Percentiles rank a stretch among this genome's conserved stretches.
phyloP scores from a whole-genome alignment of 768 basidiomycete species.

The Suillus variegatus region DNA sequence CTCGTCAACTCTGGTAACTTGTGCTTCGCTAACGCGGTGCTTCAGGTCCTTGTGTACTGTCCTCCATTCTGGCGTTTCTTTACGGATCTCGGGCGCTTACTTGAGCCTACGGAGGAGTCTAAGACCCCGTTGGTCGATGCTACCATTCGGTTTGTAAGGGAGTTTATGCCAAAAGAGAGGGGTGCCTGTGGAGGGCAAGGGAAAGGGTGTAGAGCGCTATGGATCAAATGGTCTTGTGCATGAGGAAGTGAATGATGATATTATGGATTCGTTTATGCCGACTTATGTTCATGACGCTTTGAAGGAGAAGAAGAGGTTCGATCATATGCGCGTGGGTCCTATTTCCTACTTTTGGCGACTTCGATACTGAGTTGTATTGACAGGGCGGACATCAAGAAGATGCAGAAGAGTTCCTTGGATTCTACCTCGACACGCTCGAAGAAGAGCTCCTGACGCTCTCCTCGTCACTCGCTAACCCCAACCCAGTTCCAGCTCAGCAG shows the following conservation, averaged over 20 bases:
- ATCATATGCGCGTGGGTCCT: constrained; percentile 79
- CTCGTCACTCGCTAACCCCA: constrained; percentile 44
- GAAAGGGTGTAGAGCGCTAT: constrained; percentile 39
- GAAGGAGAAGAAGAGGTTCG: constrained; percentile 92
- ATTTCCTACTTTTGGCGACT: constrained; percentile 2
- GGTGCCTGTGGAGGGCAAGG: constrained; percentile 31
- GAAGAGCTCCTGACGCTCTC: constrained; percentile 83
- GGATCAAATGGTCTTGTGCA: constrained; percentile 13
- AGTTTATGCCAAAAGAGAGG: constrained; percentile 52
- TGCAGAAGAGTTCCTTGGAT: constrained; percentile 98
- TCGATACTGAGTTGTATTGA: constrained; percentile 10
- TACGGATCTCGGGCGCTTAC: constrained; percentile 60
- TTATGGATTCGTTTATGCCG: constrained; percentile 77
- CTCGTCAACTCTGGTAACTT: constrained; percentile 94
- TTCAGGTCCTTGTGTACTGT: constrained; percentile 89
- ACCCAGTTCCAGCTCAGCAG: constrained; percentile 33
- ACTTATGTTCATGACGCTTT: constrained; percentile 88
- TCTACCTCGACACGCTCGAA: constrained; percentile 91
- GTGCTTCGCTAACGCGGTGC: constrained; percentile 95
- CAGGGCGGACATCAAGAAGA: constrained; percentile 95
- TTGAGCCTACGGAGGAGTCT: constrained; percentile 33
- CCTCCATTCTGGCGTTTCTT: constrained; percentile 85
- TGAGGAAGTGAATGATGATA: constrained; percentile 49
- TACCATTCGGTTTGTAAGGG: constrained; percentile 71
- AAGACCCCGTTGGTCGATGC: constrained; percentile 65